phyloP scores from a whole-genome alignment of 1,139 yeast species.

The Taphrina communis region DNA sequence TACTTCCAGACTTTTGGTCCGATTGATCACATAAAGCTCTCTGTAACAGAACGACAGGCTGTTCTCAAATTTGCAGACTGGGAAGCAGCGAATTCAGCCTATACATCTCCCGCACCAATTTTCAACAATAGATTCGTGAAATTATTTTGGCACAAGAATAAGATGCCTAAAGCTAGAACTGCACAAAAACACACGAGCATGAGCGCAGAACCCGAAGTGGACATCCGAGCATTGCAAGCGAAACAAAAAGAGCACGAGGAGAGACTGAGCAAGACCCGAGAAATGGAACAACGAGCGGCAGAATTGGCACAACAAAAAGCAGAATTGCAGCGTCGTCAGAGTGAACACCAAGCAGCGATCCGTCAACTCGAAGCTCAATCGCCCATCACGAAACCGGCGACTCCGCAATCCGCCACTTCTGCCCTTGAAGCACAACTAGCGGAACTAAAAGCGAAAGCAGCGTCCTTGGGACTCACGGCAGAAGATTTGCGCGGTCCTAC shows the following conservation, averaged over 20 bases:
- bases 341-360: constrained; percentile 51
- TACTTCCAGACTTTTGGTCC: constrained; percentile 57
- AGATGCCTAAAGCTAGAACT: constrained; percentile 44
- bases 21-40: constrained; percentile 50
- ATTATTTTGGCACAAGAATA: constrained; percentile 54
- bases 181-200: constrained; percentile 51
- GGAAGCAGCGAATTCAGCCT: constrained; percentile 56
- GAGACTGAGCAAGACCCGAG: constrained; percentile 52
- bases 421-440: constrained; percentile 52
- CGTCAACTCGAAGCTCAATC: constrained; percentile 47
- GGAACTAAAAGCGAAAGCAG: constrained; percentile 53
- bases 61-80: constrained; percentile 55
- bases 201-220: constrained; percentile 48
- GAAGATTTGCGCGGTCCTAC: constrained; percentile 46
- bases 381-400: constrained; percentile 44
- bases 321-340: constrained; percentile 50
- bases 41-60: constrained; percentile 48
- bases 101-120: constrained; percentile 57
- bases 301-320: constrained; percentile 53
- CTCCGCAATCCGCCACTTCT: constrained; percentile 43
- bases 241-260: constrained; percentile 56
- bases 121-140: constrained; percentile 60
- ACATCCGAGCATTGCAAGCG: constrained; percentile 53
- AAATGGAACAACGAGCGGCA: constrained; percentile 51
- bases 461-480: constrained; percentile 48